phyloP scores from a whole-genome alignment of 2,329 filamentous ascomycete genomes.

The Zalaria sp. region DNA sequence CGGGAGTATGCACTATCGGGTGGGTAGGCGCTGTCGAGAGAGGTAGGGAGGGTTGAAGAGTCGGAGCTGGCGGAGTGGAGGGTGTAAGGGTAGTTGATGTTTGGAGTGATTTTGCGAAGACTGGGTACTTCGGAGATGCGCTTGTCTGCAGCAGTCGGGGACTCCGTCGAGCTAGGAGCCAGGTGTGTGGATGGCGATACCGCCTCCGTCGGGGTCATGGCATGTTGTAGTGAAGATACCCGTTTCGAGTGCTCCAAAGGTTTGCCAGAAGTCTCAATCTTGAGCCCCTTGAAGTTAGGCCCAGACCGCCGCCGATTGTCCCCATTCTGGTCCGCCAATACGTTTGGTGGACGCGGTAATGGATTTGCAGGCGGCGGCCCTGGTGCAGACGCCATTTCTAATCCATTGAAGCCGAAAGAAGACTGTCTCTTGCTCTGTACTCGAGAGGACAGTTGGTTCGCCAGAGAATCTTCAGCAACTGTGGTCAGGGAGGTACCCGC shows the following conservation, averaged over 20 bases:
- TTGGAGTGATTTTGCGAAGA: not conserved
- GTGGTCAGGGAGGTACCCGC: constrained; percentile 56
- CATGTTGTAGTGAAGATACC: not conserved
- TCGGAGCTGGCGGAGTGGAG: constrained; percentile 1
- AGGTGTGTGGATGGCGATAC: no score
- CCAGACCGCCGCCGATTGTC: constrained; percentile 65
- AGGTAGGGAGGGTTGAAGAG: constrained; percentile 4
- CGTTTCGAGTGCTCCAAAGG: constrained; percentile 7
- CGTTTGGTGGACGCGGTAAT: constrained; percentile 6
- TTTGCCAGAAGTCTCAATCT: constrained; percentile 60
- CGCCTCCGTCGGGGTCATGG: no score
- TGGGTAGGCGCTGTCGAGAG: constrained; percentile 4
- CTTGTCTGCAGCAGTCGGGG: no score
- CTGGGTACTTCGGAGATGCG: constrained; percentile 6
- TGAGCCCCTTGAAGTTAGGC: constrained; percentile 66
- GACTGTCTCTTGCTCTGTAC: no score
- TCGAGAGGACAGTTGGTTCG: no score
- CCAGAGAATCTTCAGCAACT: constrained; percentile 45
- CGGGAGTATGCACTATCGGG: constrained; percentile 3
- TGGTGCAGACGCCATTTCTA: not conserved
- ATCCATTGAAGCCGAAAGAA: no score
- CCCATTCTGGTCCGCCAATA: constrained; percentile 10
- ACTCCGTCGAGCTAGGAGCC: no score
- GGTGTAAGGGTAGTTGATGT: not conserved
- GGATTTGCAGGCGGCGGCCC: constrained; percentile 8